Base-by-base conservation (phyloP, 169 alveolate species). In the Cryptosporidium felis region DNA sequence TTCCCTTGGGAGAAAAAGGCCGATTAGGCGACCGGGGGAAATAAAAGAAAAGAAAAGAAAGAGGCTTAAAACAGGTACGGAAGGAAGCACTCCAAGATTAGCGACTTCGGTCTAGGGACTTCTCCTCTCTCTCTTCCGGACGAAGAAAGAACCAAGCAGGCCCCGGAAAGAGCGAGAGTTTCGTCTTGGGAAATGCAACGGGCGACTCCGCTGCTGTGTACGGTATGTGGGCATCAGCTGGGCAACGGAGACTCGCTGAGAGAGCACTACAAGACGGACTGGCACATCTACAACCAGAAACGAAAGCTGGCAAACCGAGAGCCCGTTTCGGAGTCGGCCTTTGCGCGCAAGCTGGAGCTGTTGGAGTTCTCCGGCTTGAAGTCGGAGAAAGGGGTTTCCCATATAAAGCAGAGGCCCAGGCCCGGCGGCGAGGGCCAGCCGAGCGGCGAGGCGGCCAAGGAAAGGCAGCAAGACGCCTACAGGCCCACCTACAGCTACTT, bases 231-330 rank as follows among this genome's bases (percentile, higher is more conserved):
- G n/a, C 41, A 5, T 40, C 38, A 9, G 6, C 28, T 74, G 45
- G 56, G 56, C 4, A 45, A 26, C 5, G 21, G 40, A 5, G 4
- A 12, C 12, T 21, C 12, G 2, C 32, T 74, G 12, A 49, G 66
- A 4, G 74, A 74, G 16, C 96, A 93, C 53, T 93, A 89, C 41
- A 93, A 92, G 74, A 88, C 96, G 4, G 96, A 93, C 49, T 93
- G 96, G 96, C 96, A 93, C 61, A 88, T 82, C 14, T 93, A 93
- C 79, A 93, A 93, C 82, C 82, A 91, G 53, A 92, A 93, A 67
- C 89, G 96, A 58, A 93, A 93, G 91, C 80, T 90, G 47, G 63
- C 82, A 18, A 82, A 82, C 41, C 46, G 81, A 41, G 82, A 49
- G 49, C 88, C 89, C 16, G 88, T 90, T 6, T 61, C 80, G 16